Evolutionary conservation across 2,329 filamentous ascomycete species (phyloP).

Genomic region (Reticulascus tulasneorum): DNA sequence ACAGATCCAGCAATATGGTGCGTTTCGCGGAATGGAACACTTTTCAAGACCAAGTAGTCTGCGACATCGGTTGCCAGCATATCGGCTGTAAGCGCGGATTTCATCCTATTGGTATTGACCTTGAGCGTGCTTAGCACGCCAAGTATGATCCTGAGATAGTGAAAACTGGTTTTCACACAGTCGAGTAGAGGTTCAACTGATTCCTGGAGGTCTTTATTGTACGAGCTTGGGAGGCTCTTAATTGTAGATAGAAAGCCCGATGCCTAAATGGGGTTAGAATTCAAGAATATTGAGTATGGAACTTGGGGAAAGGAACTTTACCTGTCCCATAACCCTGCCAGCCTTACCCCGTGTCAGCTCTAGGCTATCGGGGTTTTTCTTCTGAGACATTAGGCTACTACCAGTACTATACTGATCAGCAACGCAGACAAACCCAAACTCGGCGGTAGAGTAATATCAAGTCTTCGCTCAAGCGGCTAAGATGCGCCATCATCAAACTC

Average conservation of each 20-base stretch:
- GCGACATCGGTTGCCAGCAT: slow-evolving; percentile 16
- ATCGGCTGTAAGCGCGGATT: slow-evolving; percentile 4
- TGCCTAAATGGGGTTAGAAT: too few relatives aligned
- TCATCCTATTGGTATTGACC: slow-evolving; percentile 6
- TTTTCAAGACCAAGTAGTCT: slow-evolving; percentile 9
- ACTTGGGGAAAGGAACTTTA: too few relatives aligned
- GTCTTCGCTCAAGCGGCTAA: slow-evolving; percentile 79
- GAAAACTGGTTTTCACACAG: slow-evolving; percentile 73
- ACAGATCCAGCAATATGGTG: slow-evolving; percentile 11
- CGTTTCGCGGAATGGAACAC: slow-evolving; percentile 11
- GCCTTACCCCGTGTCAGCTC: slow-evolving; percentile 69
- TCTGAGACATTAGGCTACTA: slow-evolving; percentile 75
- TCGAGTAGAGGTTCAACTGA: slow-evolving; percentile 82
- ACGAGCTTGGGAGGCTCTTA: slow-evolving; percentile 71
- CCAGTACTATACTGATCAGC: slow-evolving; percentile 79
- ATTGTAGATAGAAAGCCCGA: slow-evolving; percentile 71
- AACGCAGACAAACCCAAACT: slow-evolving; percentile 74
- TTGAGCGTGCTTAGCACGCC: slow-evolving; percentile 5
- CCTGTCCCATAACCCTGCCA: slow-evolving; percentile 70
- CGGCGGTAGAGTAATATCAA: slow-evolving; percentile 73
- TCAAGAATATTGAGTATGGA: too few relatives aligned
- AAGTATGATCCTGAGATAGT: too few relatives aligned
- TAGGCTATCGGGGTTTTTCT: slow-evolving; percentile 76
- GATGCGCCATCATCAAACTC: slow-evolving; percentile 71
- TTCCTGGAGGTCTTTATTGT: slow-evolving; percentile 93